Evolutionary conservation across 345 rosid genomes (phyloP).

Genomic region (Hirschfeldia incana): DNA sequence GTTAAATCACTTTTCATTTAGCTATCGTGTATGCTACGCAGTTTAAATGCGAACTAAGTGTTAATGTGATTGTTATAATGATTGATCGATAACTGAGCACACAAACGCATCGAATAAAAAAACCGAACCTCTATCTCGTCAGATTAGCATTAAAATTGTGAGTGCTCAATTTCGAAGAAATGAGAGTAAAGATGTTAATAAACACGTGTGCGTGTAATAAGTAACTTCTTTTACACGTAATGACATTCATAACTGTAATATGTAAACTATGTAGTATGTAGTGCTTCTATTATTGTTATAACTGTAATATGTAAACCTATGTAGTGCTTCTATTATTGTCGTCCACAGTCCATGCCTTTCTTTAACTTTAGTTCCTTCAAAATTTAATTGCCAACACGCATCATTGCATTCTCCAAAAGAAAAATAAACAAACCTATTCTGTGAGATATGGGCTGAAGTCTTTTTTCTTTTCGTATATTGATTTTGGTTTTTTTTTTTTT

Average conservation of each 20-base stretch:
- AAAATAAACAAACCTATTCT: background rate
- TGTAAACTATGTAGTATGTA: background rate
- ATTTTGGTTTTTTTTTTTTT: too few species aligned
- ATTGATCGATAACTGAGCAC: background rate
- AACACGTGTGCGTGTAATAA: background rate
- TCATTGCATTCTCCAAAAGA: background rate
- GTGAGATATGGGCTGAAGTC: background rate
- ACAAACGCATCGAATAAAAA: background rate
- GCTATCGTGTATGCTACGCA: background rate
- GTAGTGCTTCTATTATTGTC: background rate
- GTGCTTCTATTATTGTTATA: background rate
- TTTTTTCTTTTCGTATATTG: background rate
- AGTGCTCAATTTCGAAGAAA: background rate
- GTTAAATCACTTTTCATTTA: background rate
- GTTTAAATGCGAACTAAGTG: background rate
- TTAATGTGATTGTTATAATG: background rate
- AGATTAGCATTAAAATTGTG: background rate
- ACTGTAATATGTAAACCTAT: background rate
- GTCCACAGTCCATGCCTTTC: background rate
- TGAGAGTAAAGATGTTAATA: background rate
- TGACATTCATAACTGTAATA: background rate
- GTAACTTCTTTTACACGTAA: background rate
- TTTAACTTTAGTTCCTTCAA: background rate
- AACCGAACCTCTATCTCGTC: background rate
- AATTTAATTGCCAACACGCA: background rate